Base-by-base conservation (phyloP, 371 early-diverging fungal species). In the Dichotomocladium elegans region DNA sequence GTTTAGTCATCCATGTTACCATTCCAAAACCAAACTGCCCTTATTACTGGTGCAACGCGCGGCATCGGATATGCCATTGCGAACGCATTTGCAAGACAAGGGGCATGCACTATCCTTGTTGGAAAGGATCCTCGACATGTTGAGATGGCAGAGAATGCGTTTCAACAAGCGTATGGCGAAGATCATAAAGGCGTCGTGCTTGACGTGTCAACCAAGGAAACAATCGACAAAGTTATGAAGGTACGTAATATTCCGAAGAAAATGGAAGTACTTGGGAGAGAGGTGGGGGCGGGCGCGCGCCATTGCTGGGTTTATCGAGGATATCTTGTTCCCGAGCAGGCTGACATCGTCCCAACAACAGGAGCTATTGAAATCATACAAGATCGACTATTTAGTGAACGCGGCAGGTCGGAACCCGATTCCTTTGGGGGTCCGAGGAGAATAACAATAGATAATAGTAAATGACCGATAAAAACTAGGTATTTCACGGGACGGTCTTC, bases 21-120 rank as follows among this genome's bases (percentile, higher is more conserved):
- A 24, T 66, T 81, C 17, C 40, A 53, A 33, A 56, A 68, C 31
- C 77, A 75, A n/a, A 61, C 77, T 27, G 83, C 76, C 0, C 37
- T 90, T 9, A 76, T 90, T 27, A 84, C 89, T 12, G 90, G 90
- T 0, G 90, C 87, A 0, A 85, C 84, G 41, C 81, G 90, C 41
- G 90, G 90, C n/a, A 88, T 90, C 51, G 90, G 90, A 8, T 60
- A 77, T 0, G 81, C 81, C 31, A 83, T 84, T 55, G 83, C 83
- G 2, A 51, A 74, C 21, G 65, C 74, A 24, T 83, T 87, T 60
- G 86, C 88, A 1, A 48, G 53, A 11, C 68, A 80, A 9, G 87
- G 87, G 1, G 82, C 80, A 1, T 63, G 64, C 2, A 66, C 82
- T 12, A 72, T 85, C n/a, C 51, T 85, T 3, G 57, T 82, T 4